Evolutionary conservation across 345 rosid genomes (phyloP).

Genomic region (Physaria fendleri): DNA sequence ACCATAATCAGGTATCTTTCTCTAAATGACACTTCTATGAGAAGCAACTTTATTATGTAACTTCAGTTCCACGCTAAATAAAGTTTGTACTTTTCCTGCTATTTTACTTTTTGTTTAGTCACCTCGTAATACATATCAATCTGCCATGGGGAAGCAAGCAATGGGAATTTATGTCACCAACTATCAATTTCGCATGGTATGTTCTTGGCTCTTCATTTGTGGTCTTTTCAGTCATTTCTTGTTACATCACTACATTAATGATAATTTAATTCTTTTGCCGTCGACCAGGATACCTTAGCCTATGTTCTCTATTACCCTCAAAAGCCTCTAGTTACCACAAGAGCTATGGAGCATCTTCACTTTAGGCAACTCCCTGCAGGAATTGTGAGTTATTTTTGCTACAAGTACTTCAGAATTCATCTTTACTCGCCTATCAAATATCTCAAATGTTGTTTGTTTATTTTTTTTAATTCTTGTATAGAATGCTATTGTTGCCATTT

Average conservation of each 20-base stretch:
- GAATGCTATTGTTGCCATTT: no score
- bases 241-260: conserved; percentile 1
- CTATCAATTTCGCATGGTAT: conserved; percentile 94
- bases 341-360: conserved; percentile 99
- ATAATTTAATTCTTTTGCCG: neutral
- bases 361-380: conserved; percentile 99
- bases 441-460: neutral
- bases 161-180: conserved; percentile 99
- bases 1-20: conserved; percentile 82
- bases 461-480: neutral
- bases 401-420: conserved; percentile 1
- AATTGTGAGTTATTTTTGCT: conserved; percentile 50
- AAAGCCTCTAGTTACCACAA: conserved; percentile 95
- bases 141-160: conserved; percentile 99
- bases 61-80: conserved; percentile 8
- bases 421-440: neutral
- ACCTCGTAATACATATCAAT: conserved; percentile 97
- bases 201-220: conserved; percentile 11
- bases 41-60: neutral
- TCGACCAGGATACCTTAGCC: conserved; percentile 78
- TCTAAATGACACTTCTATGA: neutral
- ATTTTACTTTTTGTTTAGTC: conserved; percentile 46
- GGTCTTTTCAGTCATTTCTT: neutral
- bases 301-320: conserved; percentile 98
- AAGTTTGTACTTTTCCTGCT: neutral